Base-by-base conservation (phyloP, 306 rosid species). In the Pyrus bretschneideri region DNA sequence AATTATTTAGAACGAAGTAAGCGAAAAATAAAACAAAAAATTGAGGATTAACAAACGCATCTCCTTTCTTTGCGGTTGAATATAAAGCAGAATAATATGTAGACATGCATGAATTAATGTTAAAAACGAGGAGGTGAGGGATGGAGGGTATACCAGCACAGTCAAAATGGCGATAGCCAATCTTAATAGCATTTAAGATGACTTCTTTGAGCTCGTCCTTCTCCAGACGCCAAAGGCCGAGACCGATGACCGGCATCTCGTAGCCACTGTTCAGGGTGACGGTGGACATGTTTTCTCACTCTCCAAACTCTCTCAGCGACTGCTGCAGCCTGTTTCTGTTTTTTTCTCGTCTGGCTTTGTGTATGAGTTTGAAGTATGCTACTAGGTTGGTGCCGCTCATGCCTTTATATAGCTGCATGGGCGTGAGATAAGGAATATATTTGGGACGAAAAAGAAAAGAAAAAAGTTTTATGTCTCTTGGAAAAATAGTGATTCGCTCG, bases 101-200 rank as follows among this genome's bases (percentile, higher is more conserved):
- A 4, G 45, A 42, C n/a, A 29, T 58, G 46, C 38, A 9, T 27
- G 27, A 27, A 51, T 45, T 49, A 15, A 49, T 15, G 49, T 10
- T 46, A 30, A 60, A 22, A 35, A 22, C 19, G 63, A 29, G 3
- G 40, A 15, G 13, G 52, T 17, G 38, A 25, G 40, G 46, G 49
- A 14, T n/a, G 22, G 33, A 46, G 45, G 10, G 18, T 14, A 9
- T 84, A 91, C 93, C 91, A 73, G 96, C 96, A 69, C 93, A 87
- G 78, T 91, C 93, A 27, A 91, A 84, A 83, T 91, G 93, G 77
- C 93, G 93, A 87, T 87, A 88, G 51, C 87, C 91, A n/a, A 87
- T 55, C 63, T 89, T 84, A 73, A 89, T 82, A 75, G 96, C 82
- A 78, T 87, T 91, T 71, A 85, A 65, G 46, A 91, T 70, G 59